Evolutionary conservation across 257 asterid genomes (phyloP), one percentile per base, ranked within the genome.

Genomic region (Verbena officinalis): DNA sequence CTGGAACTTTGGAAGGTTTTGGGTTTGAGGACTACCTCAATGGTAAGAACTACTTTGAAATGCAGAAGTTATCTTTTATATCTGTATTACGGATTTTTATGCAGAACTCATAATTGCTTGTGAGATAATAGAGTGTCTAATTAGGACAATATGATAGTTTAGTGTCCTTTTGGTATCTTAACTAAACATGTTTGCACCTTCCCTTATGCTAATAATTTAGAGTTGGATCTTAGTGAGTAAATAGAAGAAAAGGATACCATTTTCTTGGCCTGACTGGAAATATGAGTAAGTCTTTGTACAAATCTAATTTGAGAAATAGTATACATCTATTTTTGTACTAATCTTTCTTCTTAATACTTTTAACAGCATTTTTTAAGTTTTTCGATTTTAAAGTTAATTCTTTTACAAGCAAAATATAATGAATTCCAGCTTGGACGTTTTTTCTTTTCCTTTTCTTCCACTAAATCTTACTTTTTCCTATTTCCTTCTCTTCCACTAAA

Each of bases 21-120:
- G 90, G 88, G 44, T 82, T 87, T 64, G 90, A 82, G 58, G 89
- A 87, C 68, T 87, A 87, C 59, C 84, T 87, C 21, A 84, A 84
- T 65, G 89, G 95, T 87, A 84, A 33, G 50, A 33, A 34, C 40
- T 42, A 11, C 22, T 63, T 12, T 19, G 9, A 48, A 39, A n/a
- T 54, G 34, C 38, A 21, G 42, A 7, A 14, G n/a, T 20, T 54
- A 10, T 31, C 21, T 50, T 34, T 58, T 39, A 16, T n/a, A 4
- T 42, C 19, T n/a, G 40, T 51, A 12, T 36, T 22, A 19, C 54
- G 7, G 13, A 14, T 24, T 46, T 36, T 36, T 24, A 43, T 7
- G 16, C 45, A 16, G 19, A 53, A 0, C 16, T 24, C 33, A 7
- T 27, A 20, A 31, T 22, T 59, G 58, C 9, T 24, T 40, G 45